Conservation (phyloP, 2,329 filamentous ascomycete species). For the Colletotrichum horii region DNA sequence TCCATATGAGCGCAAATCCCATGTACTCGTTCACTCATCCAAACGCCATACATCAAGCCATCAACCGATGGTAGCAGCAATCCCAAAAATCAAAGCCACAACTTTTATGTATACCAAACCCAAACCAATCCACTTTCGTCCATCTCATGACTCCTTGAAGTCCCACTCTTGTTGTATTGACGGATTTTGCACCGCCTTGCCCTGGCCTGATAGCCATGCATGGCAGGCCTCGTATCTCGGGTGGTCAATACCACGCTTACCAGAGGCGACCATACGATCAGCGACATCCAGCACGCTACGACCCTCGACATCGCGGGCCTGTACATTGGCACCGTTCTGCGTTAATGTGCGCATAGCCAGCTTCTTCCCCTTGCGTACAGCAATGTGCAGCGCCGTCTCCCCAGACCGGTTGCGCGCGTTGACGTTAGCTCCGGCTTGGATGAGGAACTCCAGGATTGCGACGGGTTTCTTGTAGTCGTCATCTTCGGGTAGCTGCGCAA, state of each 20-base stretch:
- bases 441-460: constrained; percentile 47
- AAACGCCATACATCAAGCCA: background rate
- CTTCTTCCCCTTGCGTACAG: constrained; percentile 58
- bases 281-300: constrained; percentile 51
- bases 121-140: background rate
- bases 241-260: constrained; percentile 38
- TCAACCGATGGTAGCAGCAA: background rate
- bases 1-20: background rate
- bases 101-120: constrained; percentile 1
- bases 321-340: constrained; percentile 51
- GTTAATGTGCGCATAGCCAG: constrained; percentile 53
- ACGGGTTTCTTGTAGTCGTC: constrained; percentile 53
- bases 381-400: constrained; percentile 61
- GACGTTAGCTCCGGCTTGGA: constrained; percentile 47
- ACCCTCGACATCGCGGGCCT: constrained; percentile 49
- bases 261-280: constrained; percentile 42
- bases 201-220: constrained; percentile 47
- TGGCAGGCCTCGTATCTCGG: constrained; percentile 51
- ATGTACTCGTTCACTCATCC: background rate
- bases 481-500: constrained; percentile 53
- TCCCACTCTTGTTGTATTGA: constrained; percentile 47
- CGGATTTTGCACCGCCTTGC: constrained; percentile 41
- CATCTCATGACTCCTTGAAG: background rate
- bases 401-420: constrained; percentile 58
- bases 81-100: background rate